A percentile compares a stretch with the other conserved stretches of the same genome.
phyloP scores from a whole-genome alignment of 352 stramenopile genomes.

The Globisporangium paroecandrum region DNA sequence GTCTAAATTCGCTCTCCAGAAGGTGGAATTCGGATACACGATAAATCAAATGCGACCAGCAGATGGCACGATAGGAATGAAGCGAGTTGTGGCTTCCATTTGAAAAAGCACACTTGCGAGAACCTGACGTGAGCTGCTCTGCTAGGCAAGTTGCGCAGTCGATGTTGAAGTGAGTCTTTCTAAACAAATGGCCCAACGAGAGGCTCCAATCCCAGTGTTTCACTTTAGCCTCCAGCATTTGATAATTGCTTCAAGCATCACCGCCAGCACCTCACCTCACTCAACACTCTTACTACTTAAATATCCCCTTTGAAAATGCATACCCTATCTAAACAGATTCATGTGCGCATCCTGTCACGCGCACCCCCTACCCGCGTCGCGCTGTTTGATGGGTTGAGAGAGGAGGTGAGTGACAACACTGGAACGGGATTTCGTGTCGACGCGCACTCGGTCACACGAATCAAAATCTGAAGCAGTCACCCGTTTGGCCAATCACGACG shows the following conservation, averaged over 20 bases:
- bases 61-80: not conserved
- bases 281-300: not conserved
- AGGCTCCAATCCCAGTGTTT: not conserved
- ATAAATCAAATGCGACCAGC: not conserved
- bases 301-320: not conserved
- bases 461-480: conserved; percentile 14
- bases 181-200: not conserved
- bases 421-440: conserved; percentile 8
- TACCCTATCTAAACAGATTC: not conserved
- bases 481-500: conserved; percentile 12
- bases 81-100: not conserved
- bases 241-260: conserved; percentile 12
- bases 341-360: not conserved
- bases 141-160: not conserved
- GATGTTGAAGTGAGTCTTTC: not conserved
- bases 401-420: conserved; percentile 8
- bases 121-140: conserved; percentile 2
- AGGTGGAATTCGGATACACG: not conserved
- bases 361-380: not conserved
- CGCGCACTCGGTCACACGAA: conserved; percentile 16
- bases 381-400: conserved; percentile 13
- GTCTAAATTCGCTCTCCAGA: not conserved
- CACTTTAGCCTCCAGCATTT: conserved; percentile 1
- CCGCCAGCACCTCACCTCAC: not conserved
- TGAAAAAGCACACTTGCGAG: not conserved